Conservation (phyloP, 2,329 filamentous ascomycete genomes). For the Orbilia ellipsospora region DNA sequence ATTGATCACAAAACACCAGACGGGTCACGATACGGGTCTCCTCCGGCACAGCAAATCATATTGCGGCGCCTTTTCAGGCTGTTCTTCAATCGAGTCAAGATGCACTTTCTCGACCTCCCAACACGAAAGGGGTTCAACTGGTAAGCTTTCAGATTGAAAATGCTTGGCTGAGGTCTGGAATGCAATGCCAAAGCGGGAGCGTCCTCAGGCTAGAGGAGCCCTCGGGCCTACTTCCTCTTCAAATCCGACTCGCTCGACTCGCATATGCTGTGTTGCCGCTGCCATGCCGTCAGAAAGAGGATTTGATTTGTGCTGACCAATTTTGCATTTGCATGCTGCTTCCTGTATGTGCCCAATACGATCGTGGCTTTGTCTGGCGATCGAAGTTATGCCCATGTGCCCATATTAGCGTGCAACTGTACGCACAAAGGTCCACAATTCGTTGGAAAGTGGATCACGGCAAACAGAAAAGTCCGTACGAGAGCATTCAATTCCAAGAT, state of each 20-base stretch:
- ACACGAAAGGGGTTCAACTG: too few relatives aligned
- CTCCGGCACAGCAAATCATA: too few relatives aligned
- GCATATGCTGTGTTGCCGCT: not conserved
- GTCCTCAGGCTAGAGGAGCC: too few relatives aligned
- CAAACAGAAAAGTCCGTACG: conserved; percentile 12
- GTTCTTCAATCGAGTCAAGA: conserved; percentile 4
- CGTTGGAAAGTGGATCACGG: conserved; percentile 16
- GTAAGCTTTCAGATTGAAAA: too few relatives aligned
- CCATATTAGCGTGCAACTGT: conserved; percentile 11
- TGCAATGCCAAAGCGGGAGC: too few relatives aligned
- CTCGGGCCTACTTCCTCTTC: too few relatives aligned
- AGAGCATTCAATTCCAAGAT: not conserved
- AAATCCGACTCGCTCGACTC: too few relatives aligned
- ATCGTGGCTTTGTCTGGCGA: conserved; percentile 44
- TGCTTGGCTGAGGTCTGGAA: too few relatives aligned
- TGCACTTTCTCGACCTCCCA: not conserved
- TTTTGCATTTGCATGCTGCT: conserved; percentile 17
- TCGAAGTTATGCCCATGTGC: conserved; percentile 50
- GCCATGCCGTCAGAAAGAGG: not conserved
- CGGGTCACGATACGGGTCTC: too few relatives aligned
- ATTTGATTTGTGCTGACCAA: conserved; percentile 28
- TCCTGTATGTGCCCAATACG: conserved; percentile 9
- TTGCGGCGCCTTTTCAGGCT: conserved; percentile 10
- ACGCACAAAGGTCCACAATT: conserved; percentile 20
- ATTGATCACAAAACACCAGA: too few relatives aligned